These are phyloP conservation scores for Tetrapisispora phaffii DNA, from an alignment of 805 yeast genomes.

Conservation along the genomic window DNA sequence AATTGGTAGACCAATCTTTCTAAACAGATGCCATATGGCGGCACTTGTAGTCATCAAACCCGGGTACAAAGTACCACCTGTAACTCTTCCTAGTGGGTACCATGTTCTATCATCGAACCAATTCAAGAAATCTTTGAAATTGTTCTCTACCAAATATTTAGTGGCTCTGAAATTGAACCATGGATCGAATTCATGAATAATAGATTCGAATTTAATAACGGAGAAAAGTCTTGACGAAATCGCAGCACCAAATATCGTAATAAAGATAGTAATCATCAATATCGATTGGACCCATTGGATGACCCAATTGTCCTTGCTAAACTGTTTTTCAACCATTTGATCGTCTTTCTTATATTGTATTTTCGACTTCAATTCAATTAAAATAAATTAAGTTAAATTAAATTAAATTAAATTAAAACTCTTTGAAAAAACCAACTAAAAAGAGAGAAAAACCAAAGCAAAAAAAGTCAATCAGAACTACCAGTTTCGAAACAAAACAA, in stretches of 20 bases:
- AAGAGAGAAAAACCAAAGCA: too few species aligned
- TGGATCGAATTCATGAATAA: conserved; percentile 95
- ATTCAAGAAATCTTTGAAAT: conserved; percentile 84
- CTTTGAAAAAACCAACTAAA: too few species aligned
- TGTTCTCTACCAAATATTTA: conserved; percentile 73
- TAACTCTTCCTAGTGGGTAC: conserved; percentile 98
- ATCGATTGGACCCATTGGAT: conserved; percentile 16
- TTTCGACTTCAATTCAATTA: too few species aligned
- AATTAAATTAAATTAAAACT: too few species aligned
- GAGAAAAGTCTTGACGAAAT: conserved; percentile 86
- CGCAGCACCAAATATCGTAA: conserved; percentile 82
- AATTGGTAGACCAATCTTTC: conserved; percentile 63
- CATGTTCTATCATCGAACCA: conserved; percentile 99
- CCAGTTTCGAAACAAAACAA: too few species aligned
- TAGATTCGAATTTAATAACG: conserved; percentile 91
- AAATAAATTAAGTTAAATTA: too few species aligned
- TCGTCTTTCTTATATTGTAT: background rate
- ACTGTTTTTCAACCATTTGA: background rate
- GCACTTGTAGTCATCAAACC: conserved; percentile 98
- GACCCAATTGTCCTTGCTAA: background rate
- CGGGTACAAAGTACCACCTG: conserved; percentile 97
- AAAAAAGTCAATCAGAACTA: too few species aligned
- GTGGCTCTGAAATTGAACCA: conserved; percentile 97
- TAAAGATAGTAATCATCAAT: conserved; percentile 56
- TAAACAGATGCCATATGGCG: conserved; percentile 65